Evolutionary conservation across 179 eudicot species (phyloP).

Genomic region (Dionaea muscipula): DNA sequence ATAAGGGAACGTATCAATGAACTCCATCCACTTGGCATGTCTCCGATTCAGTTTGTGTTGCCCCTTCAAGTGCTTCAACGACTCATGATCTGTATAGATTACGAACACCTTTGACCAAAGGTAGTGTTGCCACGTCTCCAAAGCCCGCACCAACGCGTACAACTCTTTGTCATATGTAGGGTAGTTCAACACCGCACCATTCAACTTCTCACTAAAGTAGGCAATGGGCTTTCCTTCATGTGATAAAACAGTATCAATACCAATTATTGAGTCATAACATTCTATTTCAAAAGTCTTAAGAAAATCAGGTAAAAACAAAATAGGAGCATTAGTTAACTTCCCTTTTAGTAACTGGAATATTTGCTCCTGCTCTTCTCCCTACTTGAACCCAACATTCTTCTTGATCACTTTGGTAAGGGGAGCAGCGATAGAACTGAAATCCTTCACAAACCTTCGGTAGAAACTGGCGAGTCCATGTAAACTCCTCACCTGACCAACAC

Average conservation of each 20-base stretch:
- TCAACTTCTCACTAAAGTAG: background rate
- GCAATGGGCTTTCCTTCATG: no score
- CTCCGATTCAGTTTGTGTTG: no score
- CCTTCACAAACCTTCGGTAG: no score
- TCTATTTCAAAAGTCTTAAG: no score
- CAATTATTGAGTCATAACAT: no score
- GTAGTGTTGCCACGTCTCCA: background rate
- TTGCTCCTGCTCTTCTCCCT: no score
- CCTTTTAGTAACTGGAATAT: no score
- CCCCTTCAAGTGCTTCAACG: background rate
- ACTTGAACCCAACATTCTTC: background rate
- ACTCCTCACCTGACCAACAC: no score
- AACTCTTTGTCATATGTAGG: no score
- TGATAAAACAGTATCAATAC: background rate
- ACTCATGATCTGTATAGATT: background rate
- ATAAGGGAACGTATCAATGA: no score
- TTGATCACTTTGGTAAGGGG: background rate
- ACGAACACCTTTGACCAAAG: background rate
- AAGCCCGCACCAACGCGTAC: no score
- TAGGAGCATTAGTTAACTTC: background rate
- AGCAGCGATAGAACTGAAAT: background rate
- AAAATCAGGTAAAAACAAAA: background rate
- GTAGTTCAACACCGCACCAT: no score
- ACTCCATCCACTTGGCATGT: background rate
- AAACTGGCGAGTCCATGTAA: background rate